Conservation (phyloP, 345 rosid species). For the Aquilaria sinensis region DNA sequence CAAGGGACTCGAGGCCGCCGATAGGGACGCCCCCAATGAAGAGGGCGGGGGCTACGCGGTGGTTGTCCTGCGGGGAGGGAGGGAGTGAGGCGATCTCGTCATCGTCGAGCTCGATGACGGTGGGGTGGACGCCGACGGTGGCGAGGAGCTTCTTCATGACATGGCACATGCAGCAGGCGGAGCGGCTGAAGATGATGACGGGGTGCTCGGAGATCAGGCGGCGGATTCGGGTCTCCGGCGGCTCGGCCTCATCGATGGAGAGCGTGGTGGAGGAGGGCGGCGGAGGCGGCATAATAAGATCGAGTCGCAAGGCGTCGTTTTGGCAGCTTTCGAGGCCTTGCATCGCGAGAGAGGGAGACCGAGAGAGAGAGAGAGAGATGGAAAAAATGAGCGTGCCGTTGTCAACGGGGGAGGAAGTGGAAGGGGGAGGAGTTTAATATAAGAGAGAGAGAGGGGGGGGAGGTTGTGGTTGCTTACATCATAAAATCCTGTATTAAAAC, state of each 20-base stretch:
- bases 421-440: conserved; percentile 17
- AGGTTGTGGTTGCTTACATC: conserved; percentile 59
- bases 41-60: conserved; percentile 38
- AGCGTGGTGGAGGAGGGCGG: conserved; percentile 20
- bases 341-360: conserved; percentile 35
- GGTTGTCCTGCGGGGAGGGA: conserved; percentile 14
- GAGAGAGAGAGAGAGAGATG: conserved; percentile 4
- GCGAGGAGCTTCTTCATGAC: conserved; percentile 82
- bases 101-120: conserved; percentile 90
- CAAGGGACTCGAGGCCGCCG: conserved; percentile 90
- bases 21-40: conserved; percentile 78
- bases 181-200: conserved; percentile 79
- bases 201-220: conserved; percentile 91
- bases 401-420: conserved; percentile 30
- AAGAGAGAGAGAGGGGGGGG: conserved; percentile 9
- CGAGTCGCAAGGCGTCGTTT: conserved; percentile 38
- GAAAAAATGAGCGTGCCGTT: conserved; percentile 10
- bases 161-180: conserved; percentile 96
- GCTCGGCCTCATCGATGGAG: conserved; percentile 75
- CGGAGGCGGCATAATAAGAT: conserved; percentile 27
- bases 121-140: conserved; percentile 77
- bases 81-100: conserved; percentile 76
- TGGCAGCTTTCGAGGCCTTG: conserved; percentile 58
- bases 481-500: conserved; percentile 27
- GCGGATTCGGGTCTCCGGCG: conserved; percentile 64